A percentile compares a stretch with the other conserved stretches of the same genome.
Conservation (phyloP, 768 basidiomycete genomes). For the Panaeolus papilionaceus region DNA sequence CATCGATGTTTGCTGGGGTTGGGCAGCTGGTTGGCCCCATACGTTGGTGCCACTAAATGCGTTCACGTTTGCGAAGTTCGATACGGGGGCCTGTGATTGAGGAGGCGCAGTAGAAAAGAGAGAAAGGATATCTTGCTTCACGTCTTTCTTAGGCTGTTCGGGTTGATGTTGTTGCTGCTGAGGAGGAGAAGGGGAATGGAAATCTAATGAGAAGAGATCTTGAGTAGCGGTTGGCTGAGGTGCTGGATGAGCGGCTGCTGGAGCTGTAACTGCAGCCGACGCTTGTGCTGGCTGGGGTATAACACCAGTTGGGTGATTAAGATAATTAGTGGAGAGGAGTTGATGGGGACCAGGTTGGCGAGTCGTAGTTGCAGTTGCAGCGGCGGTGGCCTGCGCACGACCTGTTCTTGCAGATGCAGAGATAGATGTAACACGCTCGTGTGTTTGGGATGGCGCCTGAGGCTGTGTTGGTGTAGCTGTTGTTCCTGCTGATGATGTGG, state of each 20-base stretch:
- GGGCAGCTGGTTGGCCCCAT: constrained; percentile 24
- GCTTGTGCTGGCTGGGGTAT: constrained; percentile 17
- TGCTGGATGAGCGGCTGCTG: constrained; percentile 33
- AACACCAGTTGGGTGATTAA: constrained; percentile 28
- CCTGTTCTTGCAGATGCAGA: constrained; percentile 4
- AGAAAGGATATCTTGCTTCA: constrained; percentile 86
- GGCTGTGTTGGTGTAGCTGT: constrained; percentile 30
- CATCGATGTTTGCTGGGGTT: constrained; percentile 51
- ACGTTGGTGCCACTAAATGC: constrained; percentile 24
- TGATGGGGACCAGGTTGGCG: constrained; percentile 62
- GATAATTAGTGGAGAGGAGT: constrained; percentile 53
- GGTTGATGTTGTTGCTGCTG: constrained; percentile 34
- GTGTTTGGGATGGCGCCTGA: constrained; percentile 34
- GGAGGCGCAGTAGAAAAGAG: constrained; percentile 66
- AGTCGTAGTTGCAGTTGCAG: constrained; percentile 33
- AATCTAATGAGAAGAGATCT: constrained; percentile 87
- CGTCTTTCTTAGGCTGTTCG: constrained; percentile 62
- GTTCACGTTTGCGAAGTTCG: background rate
- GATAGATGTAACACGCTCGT: constrained; percentile 19
- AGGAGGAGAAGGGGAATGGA: constrained; percentile 63
- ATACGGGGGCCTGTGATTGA: constrained; percentile 34
- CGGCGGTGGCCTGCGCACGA: background rate
- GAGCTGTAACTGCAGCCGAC: constrained; percentile 17
- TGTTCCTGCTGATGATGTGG: constrained; percentile 33
- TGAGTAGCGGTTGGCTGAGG: constrained; percentile 34